phyloP scores from a whole-genome alignment of 2,329 filamentous ascomycete species.

The Elsinoe arachidis region DNA sequence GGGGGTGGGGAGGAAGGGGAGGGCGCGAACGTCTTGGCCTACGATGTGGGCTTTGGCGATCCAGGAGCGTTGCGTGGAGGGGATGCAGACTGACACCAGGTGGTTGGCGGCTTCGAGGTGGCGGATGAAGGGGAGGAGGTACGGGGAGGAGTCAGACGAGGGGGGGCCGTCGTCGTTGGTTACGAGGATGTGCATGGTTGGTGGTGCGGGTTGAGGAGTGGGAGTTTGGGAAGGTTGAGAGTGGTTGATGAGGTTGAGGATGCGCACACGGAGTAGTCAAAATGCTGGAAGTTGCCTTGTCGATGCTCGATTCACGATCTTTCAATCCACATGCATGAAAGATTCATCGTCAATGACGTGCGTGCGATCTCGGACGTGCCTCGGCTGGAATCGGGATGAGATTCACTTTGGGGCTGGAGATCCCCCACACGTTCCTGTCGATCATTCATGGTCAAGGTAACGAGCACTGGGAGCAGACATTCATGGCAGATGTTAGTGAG shows the following conservation, averaged over 20 bases:
- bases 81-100: constrained; percentile 82
- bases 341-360: constrained; percentile 3
- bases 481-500: too few species aligned
- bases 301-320: background rate
- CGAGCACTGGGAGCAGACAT: background rate
- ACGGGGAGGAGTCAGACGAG: constrained; percentile 41
- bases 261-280: background rate
- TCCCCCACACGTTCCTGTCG: constrained; percentile 8
- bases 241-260: background rate
- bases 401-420: background rate
- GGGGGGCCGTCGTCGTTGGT: constrained; percentile 46
- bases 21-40: constrained; percentile 62
- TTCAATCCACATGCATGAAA: background rate
- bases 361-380: constrained; percentile 8
- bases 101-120: constrained; percentile 58
- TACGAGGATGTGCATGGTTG: constrained; percentile 19
- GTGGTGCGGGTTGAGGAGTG: background rate
- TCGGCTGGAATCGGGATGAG: background rate
- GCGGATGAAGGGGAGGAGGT: constrained; percentile 40
- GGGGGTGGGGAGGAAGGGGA: constrained; percentile 39
- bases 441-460: background rate
- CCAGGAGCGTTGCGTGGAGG: constrained; percentile 89
- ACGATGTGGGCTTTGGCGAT: constrained; percentile 98
- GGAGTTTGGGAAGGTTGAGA: background rate
- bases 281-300: background rate